Percentiles rank a stretch among this genome's conserved stretches.
Evolutionary conservation across 2,329 filamentous ascomycete species (phyloP).

Genomic region (Xylaria digitata): DNA sequence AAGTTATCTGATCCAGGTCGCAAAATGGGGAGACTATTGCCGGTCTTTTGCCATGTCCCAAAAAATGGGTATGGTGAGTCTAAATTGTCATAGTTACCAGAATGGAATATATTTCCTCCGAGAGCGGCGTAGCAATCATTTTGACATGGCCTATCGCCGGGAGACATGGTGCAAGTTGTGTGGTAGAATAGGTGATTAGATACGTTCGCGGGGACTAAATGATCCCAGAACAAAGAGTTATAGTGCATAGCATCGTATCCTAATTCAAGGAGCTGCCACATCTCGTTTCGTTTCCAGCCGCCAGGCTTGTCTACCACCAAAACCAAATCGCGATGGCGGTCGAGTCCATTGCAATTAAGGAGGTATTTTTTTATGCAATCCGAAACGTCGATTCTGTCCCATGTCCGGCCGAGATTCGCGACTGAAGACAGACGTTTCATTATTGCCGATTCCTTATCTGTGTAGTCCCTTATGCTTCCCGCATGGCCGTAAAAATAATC

Average conservation of each 20-base stretch:
- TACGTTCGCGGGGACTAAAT: background rate
- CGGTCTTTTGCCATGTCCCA: background rate
- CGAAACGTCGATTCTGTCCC: constrained; percentile 5
- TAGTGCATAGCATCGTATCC: background rate
- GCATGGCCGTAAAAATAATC: background rate
- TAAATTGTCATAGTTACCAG: too few relatives aligned
- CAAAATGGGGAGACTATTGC: background rate
- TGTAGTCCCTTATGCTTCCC: background rate
- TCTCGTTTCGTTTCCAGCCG: constrained; percentile 42
- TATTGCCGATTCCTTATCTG: constrained; percentile 1
- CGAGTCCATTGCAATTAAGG: constrained; percentile 33
- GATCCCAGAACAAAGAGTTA: constrained; percentile 6
- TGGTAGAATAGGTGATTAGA: constrained; percentile 6
- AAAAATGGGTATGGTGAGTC: background rate
- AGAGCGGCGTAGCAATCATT: background rate
- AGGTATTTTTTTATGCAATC: constrained; percentile 36
- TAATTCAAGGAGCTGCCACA: constrained; percentile 33
- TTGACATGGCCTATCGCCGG: background rate
- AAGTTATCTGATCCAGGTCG: background rate
- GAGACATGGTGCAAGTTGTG: background rate
- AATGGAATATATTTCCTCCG: background rate
- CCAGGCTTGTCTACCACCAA: constrained; percentile 36
- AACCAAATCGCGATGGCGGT: constrained; percentile 32
- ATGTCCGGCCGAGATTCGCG: constrained; percentile 4
- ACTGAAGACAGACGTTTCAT: background rate